These are phyloP conservation scores for Musa troglodytarum DNA, from an alignment of 176 grass and related monocot species.

Conservation along the genomic window DNA sequence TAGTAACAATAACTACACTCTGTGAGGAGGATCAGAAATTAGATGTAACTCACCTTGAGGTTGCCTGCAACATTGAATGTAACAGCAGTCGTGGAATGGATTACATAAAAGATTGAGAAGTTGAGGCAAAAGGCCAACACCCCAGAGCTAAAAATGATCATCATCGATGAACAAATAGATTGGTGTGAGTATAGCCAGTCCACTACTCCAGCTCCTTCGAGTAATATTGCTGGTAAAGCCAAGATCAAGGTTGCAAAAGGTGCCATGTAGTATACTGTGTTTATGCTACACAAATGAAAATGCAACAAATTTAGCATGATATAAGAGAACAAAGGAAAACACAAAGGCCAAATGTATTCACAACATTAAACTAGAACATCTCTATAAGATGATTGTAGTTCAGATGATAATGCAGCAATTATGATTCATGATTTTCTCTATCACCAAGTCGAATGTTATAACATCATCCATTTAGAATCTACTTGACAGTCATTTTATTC, in stretches of 20 bases:
- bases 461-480: no score
- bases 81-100: constrained; percentile 92
- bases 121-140: constrained; percentile 92
- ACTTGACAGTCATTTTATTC: no score
- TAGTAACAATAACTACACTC: neutral
- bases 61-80: constrained; percentile 98
- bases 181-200: constrained; percentile 91
- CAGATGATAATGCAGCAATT: no score
- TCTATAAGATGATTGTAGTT: no score
- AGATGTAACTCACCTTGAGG: constrained; percentile 56
- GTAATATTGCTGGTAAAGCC: constrained; percentile 61
- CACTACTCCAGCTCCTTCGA: constrained; percentile 68
- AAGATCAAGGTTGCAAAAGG: constrained; percentile 97
- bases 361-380: neutral
- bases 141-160: constrained; percentile 78
- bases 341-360: neutral
- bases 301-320: neutral
- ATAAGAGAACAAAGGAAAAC: neutral
- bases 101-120: constrained; percentile 97
- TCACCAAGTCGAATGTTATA: no score
- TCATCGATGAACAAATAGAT: constrained; percentile 34
- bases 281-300: constrained; percentile 53
- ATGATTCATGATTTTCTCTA: no score
- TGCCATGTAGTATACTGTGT: constrained; percentile 98
- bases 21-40: neutral